Evolutionary conservation across 352 stramenopile species (phyloP).

Genomic region (Phytopythium aichiense): DNA sequence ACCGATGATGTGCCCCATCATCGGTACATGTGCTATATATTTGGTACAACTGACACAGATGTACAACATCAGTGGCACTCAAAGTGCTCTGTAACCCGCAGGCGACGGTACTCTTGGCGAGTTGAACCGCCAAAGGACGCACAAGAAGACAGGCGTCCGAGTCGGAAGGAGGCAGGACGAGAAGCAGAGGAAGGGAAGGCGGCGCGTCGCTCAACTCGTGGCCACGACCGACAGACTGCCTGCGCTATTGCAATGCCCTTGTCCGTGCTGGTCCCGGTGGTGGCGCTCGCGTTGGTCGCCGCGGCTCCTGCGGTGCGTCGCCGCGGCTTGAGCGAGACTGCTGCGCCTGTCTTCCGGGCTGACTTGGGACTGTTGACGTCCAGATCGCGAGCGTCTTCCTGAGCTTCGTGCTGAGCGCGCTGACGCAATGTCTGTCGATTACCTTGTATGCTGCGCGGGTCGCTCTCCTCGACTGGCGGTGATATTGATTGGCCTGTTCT

Average conservation of each 20-base stretch:
- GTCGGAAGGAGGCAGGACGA: neutral
- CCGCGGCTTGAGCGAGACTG: neutral
- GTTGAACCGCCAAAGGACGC: constrained; percentile 6
- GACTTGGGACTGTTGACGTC: neutral
- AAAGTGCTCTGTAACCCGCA: neutral
- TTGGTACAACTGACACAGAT: neutral
- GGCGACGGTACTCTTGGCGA: neutral
- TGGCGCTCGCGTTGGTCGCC: neutral
- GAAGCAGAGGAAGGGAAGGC: neutral
- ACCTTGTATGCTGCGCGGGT: no score
- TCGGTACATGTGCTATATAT: neutral
- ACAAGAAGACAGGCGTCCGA: no score
- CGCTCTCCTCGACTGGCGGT: neutral
- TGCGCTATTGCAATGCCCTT: neutral
- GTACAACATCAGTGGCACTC: neutral
- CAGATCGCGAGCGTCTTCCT: neutral
- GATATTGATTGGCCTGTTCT: neutral
- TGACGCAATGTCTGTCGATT: constrained; percentile 13
- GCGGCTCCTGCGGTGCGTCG: neutral
- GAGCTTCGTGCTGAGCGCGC: constrained; percentile 10
- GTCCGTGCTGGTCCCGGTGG: neutral
- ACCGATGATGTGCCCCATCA: neutral
- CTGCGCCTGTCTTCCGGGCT: neutral
- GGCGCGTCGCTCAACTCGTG: neutral
- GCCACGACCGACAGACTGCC: neutral